A percentile compares a stretch with the other conserved stretches of the same genome.
phyloP scores from a whole-genome alignment of 202 grass and related monocot species.

The Bolboschoenoplectus hybrid region DNA sequence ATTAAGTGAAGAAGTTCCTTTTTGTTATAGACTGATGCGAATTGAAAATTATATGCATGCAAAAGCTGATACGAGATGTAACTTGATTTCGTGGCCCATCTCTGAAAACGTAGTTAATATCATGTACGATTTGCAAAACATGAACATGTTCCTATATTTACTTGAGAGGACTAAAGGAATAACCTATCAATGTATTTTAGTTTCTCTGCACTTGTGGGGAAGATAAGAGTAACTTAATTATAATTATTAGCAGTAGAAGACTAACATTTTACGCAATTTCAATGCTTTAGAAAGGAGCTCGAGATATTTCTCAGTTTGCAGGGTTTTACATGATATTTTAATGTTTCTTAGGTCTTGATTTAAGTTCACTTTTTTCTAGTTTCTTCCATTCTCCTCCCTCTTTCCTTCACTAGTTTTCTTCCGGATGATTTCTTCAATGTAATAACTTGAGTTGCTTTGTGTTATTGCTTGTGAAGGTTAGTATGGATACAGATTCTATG shows the following conservation, averaged over 20 bases:
- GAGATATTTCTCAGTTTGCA: background rate
- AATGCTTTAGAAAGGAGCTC: background rate
- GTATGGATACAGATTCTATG: constrained; percentile 69
- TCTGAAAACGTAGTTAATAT: background rate
- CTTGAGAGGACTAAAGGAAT: background rate
- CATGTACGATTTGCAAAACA: background rate
- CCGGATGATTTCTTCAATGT: background rate
- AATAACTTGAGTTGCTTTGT: constrained; percentile 22
- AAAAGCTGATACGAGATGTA: background rate
- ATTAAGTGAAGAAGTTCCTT: background rate
- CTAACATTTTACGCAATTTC: background rate
- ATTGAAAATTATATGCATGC: background rate
- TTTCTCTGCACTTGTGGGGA: background rate
- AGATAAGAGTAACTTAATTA: background rate
- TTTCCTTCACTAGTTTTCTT: background rate
- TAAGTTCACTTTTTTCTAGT: background rate
- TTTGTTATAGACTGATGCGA: background rate
- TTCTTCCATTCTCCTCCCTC: background rate
- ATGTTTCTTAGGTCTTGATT: background rate
- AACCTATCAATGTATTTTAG: background rate
- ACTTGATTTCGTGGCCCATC: background rate
- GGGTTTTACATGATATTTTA: background rate
- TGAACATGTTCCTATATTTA: background rate
- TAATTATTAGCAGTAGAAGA: background rate
- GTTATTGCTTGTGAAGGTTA: constrained; percentile 56